Evolutionary conservation across 108 stramenopile genomes (phyloP).

Genomic region (Fragilaria crotonensis): DNA sequence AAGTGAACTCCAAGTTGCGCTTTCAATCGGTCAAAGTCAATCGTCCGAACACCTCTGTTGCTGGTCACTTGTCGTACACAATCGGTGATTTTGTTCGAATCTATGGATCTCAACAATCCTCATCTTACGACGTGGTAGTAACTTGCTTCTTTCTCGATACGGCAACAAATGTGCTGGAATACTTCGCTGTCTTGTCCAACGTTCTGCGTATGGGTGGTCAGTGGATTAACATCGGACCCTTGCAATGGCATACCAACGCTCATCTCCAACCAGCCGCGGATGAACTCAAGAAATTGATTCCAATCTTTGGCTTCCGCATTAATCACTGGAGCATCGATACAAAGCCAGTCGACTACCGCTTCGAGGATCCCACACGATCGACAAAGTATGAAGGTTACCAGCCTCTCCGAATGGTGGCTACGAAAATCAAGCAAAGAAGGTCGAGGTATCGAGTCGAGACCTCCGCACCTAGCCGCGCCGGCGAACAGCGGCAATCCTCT

Average conservation of each 20-base stretch:
- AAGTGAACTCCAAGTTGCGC: slow-evolving; percentile 59
- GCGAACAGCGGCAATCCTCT: too few species aligned
- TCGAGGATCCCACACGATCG: slow-evolving; percentile 38
- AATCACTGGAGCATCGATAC: slow-evolving; percentile 53
- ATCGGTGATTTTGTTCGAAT: slow-evolving; percentile 60
- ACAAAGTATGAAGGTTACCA: slow-evolving; percentile 63
- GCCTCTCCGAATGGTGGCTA: slow-evolving; percentile 52
- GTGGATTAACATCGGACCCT: slow-evolving; percentile 83
- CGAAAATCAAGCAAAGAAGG: neutral
- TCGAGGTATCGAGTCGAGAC: too few species aligned
- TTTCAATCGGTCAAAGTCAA: slow-evolving; percentile 38
- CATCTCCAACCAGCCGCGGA: slow-evolving; percentile 49
- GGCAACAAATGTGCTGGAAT: slow-evolving; percentile 74
- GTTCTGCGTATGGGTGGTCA: slow-evolving; percentile 34
- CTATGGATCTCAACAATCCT: slow-evolving; percentile 20
- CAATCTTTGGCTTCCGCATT: slow-evolving; percentile 46
- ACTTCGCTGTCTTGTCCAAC: slow-evolving; percentile 37
- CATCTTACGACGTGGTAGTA: slow-evolving; percentile 43
- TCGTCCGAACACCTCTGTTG: neutral
- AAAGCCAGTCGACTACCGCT: slow-evolving; percentile 53
- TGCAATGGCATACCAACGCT: slow-evolving; percentile 80
- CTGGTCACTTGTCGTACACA: slow-evolving; percentile 57
- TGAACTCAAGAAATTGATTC: slow-evolving; percentile 57
- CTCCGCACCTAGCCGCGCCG: too few species aligned
- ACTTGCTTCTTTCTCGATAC: slow-evolving; percentile 86